Evolutionary conservation across 2,329 filamentous ascomycete species (phyloP), one percentile per base, ranked within the genome.

Genomic region (Tolypocladium tropicale): DNA sequence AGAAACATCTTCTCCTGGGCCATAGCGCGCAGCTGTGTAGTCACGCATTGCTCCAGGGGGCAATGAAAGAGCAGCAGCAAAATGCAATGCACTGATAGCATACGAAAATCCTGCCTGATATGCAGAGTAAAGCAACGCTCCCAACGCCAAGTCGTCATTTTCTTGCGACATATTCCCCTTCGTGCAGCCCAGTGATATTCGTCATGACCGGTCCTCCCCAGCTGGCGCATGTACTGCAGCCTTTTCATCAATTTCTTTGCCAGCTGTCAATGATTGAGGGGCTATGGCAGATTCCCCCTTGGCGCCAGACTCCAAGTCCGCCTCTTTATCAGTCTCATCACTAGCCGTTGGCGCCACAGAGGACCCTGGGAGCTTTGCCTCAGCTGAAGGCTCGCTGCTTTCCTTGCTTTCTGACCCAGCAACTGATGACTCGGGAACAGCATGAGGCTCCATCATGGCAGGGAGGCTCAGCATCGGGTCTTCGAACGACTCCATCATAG

Each of bases 401-500:
- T 41, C n/a, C 33, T 53, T 28, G 18, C 18, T 36, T 23, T 36
- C 49, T 25, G 49, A 11, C 6, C 33, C 46, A n/a, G 10, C 18
- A 33, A 33, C 21, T 12, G 46, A 50, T 32, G 46, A 50, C 6
- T 18, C 28, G 28, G 18, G 30, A 21, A 28, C 9, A 30, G 46
- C 7, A 32, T 36, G n/a, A n/a, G 18, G 28, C 46, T 21, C 34
- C 33, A 39, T 33, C 18, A 23, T n/a, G 16, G 37, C 28, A 1
- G 55, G 43, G 18, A 50, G 36, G 34, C 49, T 30, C 50, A 54
- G 46, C 12, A 43, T 48, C 7, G 51, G 52, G 7, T 55, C 59
- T 34, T 62, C 60, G 16, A 58, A 48, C 1, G 67, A 65, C 56
- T 69, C 67, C 37, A 62, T 55, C 36, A 67, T 65, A 11, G 65